Conservation (phyloP, 192 early-diverging fungal species). For the Kappamyces sp. region DNA sequence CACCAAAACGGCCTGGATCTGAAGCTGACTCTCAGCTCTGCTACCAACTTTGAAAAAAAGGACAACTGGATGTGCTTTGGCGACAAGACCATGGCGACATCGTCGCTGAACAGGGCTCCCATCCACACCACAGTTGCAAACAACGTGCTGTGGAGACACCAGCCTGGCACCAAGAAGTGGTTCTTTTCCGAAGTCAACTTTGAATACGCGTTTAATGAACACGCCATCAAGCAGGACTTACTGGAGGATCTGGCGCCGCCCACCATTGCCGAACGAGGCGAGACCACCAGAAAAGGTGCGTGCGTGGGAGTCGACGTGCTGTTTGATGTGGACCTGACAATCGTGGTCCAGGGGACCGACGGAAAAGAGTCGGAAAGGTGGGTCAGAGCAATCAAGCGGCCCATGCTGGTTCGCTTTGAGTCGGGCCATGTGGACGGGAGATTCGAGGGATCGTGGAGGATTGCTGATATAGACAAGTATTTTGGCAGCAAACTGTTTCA, state of each 20-base stretch:
- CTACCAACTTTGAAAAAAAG: neutral
- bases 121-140: slow-evolving; percentile 9
- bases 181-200: slow-evolving; percentile 12
- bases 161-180: slow-evolving; percentile 1
- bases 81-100: slow-evolving; percentile 2
- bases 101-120: neutral
- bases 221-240: slow-evolving; percentile 1
- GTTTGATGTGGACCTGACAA: slow-evolving; percentile 1
- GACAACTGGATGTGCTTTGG: slow-evolving; percentile 13
- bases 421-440: neutral
- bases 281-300: slow-evolving; percentile 1
- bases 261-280: neutral
- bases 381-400: slow-evolving; percentile 1
- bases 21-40: neutral
- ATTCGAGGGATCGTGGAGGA: slow-evolving; percentile 10
- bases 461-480: slow-evolving; percentile 14
- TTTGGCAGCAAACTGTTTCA: slow-evolving; percentile 1
- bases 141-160: slow-evolving; percentile 16
- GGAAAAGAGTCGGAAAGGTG: neutral
- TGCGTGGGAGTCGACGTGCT: slow-evolving; percentile 9
- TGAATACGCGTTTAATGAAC: slow-evolving; percentile 9
- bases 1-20: slow-evolving; percentile 1
- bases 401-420: slow-evolving; percentile 9
- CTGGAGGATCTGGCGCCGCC: slow-evolving; percentile 11
- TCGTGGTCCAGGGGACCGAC: neutral